Evolutionary conservation across 1,139 yeast genomes (phyloP).

Genomic region (Sugiyamaella japonica): DNA sequence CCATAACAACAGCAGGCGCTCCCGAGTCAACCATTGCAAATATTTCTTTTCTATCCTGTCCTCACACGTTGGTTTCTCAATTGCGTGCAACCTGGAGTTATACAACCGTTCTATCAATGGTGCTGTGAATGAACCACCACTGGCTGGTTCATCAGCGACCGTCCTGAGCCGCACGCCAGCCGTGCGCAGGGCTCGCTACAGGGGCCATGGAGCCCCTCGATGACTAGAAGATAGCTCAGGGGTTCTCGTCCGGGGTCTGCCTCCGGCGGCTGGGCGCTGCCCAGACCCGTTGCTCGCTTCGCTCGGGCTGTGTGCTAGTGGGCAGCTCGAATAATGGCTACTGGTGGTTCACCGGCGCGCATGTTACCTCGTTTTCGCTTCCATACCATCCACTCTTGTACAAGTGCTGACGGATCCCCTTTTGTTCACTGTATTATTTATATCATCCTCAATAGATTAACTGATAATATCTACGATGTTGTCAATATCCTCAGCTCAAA

Average conservation of each 20-base stretch:
- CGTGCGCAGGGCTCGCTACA: no score
- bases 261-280: not conserved
- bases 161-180: no score
- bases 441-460: no score
- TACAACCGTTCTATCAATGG: not conserved
- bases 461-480: no score
- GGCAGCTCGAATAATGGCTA: no score
- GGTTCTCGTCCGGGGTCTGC: not conserved
- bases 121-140: not conserved
- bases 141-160: not conserved
- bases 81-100: not conserved
- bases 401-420: not conserved
- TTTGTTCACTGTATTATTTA: no score
- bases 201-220: no score
- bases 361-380: no score
- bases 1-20: constrained; percentile 93
- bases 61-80: not conserved
- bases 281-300: not conserved
- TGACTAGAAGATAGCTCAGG: no score
- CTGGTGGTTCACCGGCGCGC: no score
- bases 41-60: not conserved
- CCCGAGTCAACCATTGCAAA: constrained; percentile 35
- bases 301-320: not conserved
- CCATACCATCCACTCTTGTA: no score
- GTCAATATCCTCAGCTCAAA: no score